Conservation (phyloP, 192 early-diverging fungal genomes). For the Backusella macrospora region DNA sequence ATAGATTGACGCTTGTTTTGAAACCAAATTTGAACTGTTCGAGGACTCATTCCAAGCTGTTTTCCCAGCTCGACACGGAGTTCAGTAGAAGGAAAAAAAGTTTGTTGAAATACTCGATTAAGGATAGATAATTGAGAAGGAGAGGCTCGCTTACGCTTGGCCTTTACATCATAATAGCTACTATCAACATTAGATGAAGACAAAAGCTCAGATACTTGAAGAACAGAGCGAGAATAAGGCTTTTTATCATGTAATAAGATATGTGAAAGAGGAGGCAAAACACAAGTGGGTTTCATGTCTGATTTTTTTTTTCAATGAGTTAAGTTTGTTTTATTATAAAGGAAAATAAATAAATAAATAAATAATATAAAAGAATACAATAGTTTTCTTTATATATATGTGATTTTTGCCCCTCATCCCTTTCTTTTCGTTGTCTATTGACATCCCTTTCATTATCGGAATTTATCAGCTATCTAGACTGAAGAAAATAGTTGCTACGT, state of each 20-base stretch:
- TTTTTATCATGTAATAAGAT: conserved; percentile 15
- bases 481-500: background rate
- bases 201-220: background rate
- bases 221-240: background rate
- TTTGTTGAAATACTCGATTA: conserved; percentile 61
- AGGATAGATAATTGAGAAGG: conserved; percentile 62
- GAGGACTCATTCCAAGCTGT: conserved; percentile 76
- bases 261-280: conserved; percentile 31
- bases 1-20: conserved; percentile 79
- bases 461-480: conserved; percentile 2
- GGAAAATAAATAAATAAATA: too few relatives aligned
- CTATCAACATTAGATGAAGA: background rate
- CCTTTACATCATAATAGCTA: conserved; percentile 23
- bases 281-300: conserved; percentile 22
- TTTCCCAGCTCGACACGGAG: conserved; percentile 69
- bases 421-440: conserved; percentile 13
- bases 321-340: background rate
- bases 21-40: conserved; percentile 94
- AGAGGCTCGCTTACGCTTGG: conserved; percentile 47
- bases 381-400: background rate
- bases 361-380: background rate
- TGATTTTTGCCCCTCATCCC: background rate
- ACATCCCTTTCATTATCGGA: conserved; percentile 4
- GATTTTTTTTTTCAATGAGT: background rate
- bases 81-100: conserved; percentile 74